A percentile compares a stretch with the other conserved stretches of the same genome.
Evolutionary conservation across 2,329 filamentous ascomycete species (phyloP).

Genomic region (Penicillium palitans): DNA sequence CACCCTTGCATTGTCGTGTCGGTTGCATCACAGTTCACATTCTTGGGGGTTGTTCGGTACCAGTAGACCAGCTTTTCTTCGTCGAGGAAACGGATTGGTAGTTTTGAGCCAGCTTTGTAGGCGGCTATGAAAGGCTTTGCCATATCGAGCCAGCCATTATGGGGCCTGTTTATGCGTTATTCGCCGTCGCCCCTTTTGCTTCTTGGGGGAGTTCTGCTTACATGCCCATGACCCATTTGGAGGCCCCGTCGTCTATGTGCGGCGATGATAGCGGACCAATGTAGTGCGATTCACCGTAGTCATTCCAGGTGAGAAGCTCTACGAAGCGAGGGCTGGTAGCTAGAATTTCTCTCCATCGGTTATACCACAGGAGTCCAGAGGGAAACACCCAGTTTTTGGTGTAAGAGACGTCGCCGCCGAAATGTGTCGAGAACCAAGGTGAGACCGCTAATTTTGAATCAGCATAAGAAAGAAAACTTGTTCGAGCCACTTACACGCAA

Average conservation of each 20-base stretch:
- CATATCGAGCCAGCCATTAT: slow-evolving; percentile 56
- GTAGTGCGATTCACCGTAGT: slow-evolving; percentile 57
- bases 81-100: slow-evolving; percentile 41
- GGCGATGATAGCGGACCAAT: slow-evolving; percentile 50
- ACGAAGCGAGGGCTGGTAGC: slow-evolving; percentile 46
- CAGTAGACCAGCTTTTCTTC: slow-evolving; percentile 57
- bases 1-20: slow-evolving; percentile 51
- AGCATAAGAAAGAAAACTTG: not conserved
- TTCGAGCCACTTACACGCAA: slow-evolving; percentile 42
- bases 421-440: slow-evolving; percentile 55
- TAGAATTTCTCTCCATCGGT: slow-evolving; percentile 47
- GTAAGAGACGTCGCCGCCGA: slow-evolving; percentile 47
- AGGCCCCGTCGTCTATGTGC: slow-evolving; percentile 40
- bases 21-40: slow-evolving; percentile 52
- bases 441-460: slow-evolving; percentile 37
- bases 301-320: too few relatives aligned
- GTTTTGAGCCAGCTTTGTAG: slow-evolving; percentile 50
- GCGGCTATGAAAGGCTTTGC: slow-evolving; percentile 56
- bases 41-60: slow-evolving; percentile 54
- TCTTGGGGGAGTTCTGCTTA: slow-evolving; percentile 20
- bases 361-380: slow-evolving; percentile 47
- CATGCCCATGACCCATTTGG: slow-evolving; percentile 54
- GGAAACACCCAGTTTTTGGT: slow-evolving; percentile 55
- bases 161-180: slow-evolving; percentile 39
- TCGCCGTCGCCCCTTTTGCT: not conserved